These are phyloP conservation scores for Neotropicomus parvogracilis DNA, from an alignment of 1,284 basidiomycete species.

Conservation along the genomic window DNA sequence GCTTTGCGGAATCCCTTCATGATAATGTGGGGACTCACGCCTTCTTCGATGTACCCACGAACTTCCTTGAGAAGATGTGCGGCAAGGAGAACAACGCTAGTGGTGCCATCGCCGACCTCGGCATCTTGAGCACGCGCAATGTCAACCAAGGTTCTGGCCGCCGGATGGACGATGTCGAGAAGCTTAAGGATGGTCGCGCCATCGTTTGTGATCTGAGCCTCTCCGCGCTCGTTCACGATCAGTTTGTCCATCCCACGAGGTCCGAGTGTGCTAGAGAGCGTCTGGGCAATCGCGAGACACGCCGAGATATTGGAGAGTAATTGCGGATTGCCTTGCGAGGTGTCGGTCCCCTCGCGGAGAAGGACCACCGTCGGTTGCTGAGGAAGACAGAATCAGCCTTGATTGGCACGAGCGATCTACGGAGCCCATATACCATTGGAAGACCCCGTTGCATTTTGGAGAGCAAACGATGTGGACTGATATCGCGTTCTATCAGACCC, in stretches of 20 bases:
- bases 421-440: constrained; percentile 51
- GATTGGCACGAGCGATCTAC: neutral
- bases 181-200: constrained; percentile 97
- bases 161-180: constrained; percentile 96
- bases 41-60: constrained; percentile 91
- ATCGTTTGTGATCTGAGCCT: constrained; percentile 98
- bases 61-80: constrained; percentile 95
- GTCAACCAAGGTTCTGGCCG: constrained; percentile 93
- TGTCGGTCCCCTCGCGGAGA: constrained; percentile 93
- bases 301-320: constrained; percentile 95
- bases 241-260: constrained; percentile 99
- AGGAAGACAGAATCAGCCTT: constrained; percentile 17
- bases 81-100: constrained; percentile 90
- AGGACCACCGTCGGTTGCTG: constrained; percentile 95
- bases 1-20: constrained; percentile 95
- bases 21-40: constrained; percentile 95
- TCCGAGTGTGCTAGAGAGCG: constrained; percentile 92
- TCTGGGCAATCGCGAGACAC: constrained; percentile 88
- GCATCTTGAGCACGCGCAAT: constrained; percentile 98
- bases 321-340: constrained; percentile 93
- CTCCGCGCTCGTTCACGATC: constrained; percentile 87
- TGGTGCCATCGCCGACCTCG: constrained; percentile 98
- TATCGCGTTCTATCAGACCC: constrained; percentile 6
- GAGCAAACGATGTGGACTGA: constrained; percentile 4
- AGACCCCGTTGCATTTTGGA: constrained; percentile 70